A percentile compares a stretch with the other conserved stretches of the same genome.
These are phyloP conservation scores for Iodosphaeria phyllophila DNA, from an alignment of 2,329 filamentous ascomycete genomes.

Conservation along the genomic window DNA sequence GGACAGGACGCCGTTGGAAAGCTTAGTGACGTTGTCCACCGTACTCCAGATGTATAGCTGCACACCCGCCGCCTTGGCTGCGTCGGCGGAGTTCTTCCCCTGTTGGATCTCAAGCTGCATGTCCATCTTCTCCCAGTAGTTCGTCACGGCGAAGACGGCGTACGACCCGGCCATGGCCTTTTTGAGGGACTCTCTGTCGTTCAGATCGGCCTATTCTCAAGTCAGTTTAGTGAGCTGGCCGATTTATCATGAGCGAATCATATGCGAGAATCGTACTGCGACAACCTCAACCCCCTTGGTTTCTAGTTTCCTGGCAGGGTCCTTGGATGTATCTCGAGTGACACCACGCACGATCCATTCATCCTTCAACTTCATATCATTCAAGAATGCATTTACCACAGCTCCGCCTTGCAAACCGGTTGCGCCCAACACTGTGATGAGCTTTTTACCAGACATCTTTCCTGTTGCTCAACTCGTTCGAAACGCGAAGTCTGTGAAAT, in stretches of 20 bases:
- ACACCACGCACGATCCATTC: conserved; percentile 34
- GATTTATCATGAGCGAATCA: too few relatives aligned
- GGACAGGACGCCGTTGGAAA: too few relatives aligned
- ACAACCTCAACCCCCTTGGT: conserved; percentile 30
- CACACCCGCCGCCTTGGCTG: conserved; percentile 22
- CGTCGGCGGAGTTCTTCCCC: conserved; percentile 28
- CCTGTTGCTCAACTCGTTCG: too few relatives aligned
- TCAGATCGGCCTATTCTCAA: conserved; percentile 23
- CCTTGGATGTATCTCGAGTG: conserved; percentile 26
- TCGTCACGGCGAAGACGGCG: conserved; percentile 32
- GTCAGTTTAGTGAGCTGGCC: too few relatives aligned
- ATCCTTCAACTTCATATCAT: conserved; percentile 20
- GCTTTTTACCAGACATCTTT: conserved; percentile 17
- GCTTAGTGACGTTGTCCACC: conserved; percentile 19
- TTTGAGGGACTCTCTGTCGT: conserved; percentile 23
- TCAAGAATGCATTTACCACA: conserved; percentile 23
- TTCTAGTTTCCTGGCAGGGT: conserved; percentile 23
- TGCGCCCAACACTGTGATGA: conserved; percentile 37
- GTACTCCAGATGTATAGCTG: conserved; percentile 26
- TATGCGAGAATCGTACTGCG: too few relatives aligned
- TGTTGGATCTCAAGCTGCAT: conserved; percentile 21
- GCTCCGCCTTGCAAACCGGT: conserved; percentile 44
- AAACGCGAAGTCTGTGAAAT: too few relatives aligned
- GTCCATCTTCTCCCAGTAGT: conserved; percentile 27
- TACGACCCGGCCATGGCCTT: conserved; percentile 24